Conservation (phyloP, 2,329 filamentous ascomycete genomes). For the Aspergillus fumigatus region DNA sequence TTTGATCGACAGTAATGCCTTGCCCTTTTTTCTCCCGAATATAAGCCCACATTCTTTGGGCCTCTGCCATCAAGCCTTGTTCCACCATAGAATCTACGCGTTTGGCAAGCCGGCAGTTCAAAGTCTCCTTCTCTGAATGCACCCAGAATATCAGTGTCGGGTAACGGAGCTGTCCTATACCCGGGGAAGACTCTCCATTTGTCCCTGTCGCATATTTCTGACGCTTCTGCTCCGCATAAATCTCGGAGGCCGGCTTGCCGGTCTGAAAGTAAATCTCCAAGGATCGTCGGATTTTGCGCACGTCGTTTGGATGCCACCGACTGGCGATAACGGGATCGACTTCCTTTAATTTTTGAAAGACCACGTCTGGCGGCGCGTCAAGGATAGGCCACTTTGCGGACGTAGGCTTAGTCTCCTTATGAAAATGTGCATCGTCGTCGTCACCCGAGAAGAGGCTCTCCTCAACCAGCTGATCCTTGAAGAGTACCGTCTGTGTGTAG, state of each 20-base stretch:
- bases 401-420: slow-evolving; percentile 13
- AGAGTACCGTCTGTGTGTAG: slow-evolving; percentile 84
- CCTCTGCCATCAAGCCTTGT: slow-evolving; percentile 60
- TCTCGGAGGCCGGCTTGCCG: slow-evolving; percentile 73
- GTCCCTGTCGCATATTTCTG: slow-evolving; percentile 20
- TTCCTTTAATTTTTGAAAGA: slow-evolving; percentile 67
- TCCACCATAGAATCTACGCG: slow-evolving; percentile 82
- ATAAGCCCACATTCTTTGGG: slow-evolving; percentile 50
- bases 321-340: slow-evolving; percentile 87
- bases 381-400: slow-evolving; percentile 63
- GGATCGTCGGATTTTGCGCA: slow-evolving; percentile 82
- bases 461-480: slow-evolving; percentile 63
- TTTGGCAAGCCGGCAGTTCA: slow-evolving; percentile 67
- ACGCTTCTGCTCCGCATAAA: slow-evolving; percentile 72
- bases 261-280: slow-evolving; percentile 85
- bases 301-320: slow-evolving; percentile 90
- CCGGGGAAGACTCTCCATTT: slow-evolving; percentile 14
- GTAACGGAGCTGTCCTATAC: slow-evolving; percentile 43
- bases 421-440: slow-evolving; percentile 20
- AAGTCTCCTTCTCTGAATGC: slow-evolving; percentile 63
- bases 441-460: slow-evolving; percentile 23
- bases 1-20: slow-evolving; percentile 62
- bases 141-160: slow-evolving; percentile 79
- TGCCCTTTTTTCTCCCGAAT: slow-evolving; percentile 41
- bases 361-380: slow-evolving; percentile 62